A percentile compares a stretch with the other conserved stretches of the same genome.
Evolutionary conservation across 2,329 filamentous ascomycete genomes (phyloP).

Genomic region (Beauveria bassiana): DNA sequence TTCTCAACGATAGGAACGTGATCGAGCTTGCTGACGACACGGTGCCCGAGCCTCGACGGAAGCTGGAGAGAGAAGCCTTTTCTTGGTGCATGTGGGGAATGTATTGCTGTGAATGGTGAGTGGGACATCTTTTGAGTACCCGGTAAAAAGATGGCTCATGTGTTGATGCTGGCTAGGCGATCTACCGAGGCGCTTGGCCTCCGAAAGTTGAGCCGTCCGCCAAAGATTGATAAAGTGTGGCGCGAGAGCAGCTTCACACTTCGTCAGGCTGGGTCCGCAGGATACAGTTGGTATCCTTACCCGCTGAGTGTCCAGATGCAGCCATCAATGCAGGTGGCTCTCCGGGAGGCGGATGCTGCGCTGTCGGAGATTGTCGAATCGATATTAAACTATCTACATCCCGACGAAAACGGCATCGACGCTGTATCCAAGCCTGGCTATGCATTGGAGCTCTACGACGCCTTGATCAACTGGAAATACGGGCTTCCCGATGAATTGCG

Average conservation of each 20-base stretch:
- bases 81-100: background rate
- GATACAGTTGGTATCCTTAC: background rate
- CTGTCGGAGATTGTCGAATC: background rate
- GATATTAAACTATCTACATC: background rate
- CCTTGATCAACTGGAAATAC: background rate
- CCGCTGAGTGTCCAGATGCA: background rate
- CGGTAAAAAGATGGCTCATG: background rate
- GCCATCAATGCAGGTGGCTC: background rate
- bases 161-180: background rate
- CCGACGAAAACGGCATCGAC: background rate
- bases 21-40: background rate
- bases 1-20: background rate
- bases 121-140: background rate
- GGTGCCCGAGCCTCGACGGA: background rate
- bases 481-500: background rate
- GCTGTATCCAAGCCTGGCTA: background rate
- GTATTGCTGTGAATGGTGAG: background rate
- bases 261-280: background rate
- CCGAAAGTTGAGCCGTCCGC: background rate
- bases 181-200: background rate
- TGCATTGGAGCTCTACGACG: background rate
- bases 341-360: background rate
- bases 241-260: background rate
- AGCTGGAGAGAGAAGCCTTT: background rate
- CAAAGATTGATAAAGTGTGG: background rate